Percentiles rank a stretch among this genome's conserved stretches.
Conservation (phyloP, 2,329 filamentous ascomycete species). For the Colletotrichum sp. region DNA sequence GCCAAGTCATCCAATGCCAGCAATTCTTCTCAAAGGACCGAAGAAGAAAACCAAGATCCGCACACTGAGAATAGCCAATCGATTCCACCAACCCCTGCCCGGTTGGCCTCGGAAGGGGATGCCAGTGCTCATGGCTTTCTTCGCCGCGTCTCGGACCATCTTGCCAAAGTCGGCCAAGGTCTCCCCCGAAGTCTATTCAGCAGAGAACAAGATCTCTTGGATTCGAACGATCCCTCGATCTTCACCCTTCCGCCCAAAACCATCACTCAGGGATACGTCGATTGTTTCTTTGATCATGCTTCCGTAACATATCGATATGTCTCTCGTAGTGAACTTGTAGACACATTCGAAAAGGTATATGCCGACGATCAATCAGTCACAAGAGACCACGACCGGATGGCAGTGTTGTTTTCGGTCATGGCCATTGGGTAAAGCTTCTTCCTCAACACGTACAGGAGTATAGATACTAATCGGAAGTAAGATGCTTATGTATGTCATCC, state of each 20-base stretch:
- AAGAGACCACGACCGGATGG: background rate
- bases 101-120: background rate
- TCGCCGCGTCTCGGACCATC: background rate
- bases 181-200: background rate
- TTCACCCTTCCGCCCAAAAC: background rate
- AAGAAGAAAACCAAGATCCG: background rate
- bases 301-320: background rate
- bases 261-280: background rate
- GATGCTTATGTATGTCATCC: background rate
- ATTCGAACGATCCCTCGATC: background rate
- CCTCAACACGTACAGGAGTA: accelerated
- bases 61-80: background rate
- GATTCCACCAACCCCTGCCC: background rate
- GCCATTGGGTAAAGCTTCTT: background rate
- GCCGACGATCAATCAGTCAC: background rate
- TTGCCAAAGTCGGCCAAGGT: background rate
- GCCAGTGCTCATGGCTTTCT: background rate
- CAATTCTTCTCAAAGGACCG: background rate
- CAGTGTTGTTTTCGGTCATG: background rate
- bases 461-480: background rate
- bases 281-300: background rate
- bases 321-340: background rate
- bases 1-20: background rate
- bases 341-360: background rate
- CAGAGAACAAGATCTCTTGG: background rate